Base-by-base conservation (phyloP, 2,329 filamentous ascomycete genomes). In the Huntiella savannae region DNA sequence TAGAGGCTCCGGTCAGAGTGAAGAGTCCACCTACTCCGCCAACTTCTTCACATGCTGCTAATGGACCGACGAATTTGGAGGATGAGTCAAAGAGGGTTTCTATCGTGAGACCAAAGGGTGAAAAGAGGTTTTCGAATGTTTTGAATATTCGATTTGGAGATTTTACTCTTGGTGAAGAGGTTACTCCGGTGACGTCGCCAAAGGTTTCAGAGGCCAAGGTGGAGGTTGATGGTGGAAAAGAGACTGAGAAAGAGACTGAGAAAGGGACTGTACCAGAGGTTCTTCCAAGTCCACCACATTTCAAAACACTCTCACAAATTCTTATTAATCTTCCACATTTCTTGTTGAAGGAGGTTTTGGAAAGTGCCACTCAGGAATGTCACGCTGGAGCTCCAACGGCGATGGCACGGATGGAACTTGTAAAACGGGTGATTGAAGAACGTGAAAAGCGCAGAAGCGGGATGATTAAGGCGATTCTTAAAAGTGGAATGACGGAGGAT, bases 121-220 rank as follows among this genome's bases (percentile, higher is more conserved):
- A 51, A 11, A 46, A 45, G 33, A 40, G 58, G 55, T 43, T 56
- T 55, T 5, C 65, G 61, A 45, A 59, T 73, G 43, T 67, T 69
- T 41, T 60, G 50, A 70, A 68, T 51, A 82, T 85, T 45, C 73
- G 76, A 50, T 85, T 85, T 54, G 80, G 80, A n/a, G 78, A 83
- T 52, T 62, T 79, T 15, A 63, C 73, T 54, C 43, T 62, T 51
- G 49, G 55, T 16, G 52, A 52, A 32, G 54, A 52, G 6, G 39
- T 53, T 7, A 53, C 53, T 5, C 58, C 61, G 3, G 62, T 62
- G 33, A 28, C 22, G 4, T 28, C 22, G 3, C 22, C 22, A 10
- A 28, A 28, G 5, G 7, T 7, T 8, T 10, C 22, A 10, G 54
- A 36, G 56, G 53, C 15, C 53, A 53, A 4, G 50, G 41, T 11